These are phyloP conservation scores for Cladosporium austrohemisphaericum DNA, from an alignment of 2,329 filamentous ascomycete genomes.

Conservation along the genomic window DNA sequence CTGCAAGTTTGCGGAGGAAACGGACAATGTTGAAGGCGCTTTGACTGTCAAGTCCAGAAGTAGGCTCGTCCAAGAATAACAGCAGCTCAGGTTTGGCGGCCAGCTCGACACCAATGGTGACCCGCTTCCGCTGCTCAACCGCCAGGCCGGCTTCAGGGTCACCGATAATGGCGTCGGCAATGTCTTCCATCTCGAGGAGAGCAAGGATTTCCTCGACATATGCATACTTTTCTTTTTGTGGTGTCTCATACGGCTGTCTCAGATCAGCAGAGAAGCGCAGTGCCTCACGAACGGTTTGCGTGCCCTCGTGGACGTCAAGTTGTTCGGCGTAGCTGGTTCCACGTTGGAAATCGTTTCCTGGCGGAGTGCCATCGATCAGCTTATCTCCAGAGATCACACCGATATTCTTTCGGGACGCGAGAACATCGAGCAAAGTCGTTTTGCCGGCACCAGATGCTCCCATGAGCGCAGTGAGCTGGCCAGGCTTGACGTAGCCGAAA, in stretches of 20 bases:
- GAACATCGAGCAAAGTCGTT: constrained; percentile 76
- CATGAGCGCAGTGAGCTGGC: constrained; percentile 50
- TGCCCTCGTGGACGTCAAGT: constrained; percentile 60
- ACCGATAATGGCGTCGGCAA: constrained; percentile 64
- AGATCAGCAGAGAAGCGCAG: constrained; percentile 64
- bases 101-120: constrained; percentile 61
- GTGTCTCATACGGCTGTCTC: constrained; percentile 57
- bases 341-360: constrained; percentile 59
- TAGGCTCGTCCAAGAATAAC: constrained; percentile 76
- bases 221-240: constrained; percentile 58
- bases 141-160: constrained; percentile 57
- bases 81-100: constrained; percentile 66
- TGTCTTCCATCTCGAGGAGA: constrained; percentile 62
- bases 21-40: constrained; percentile 73
- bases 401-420: constrained; percentile 63
- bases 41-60: constrained; percentile 69
- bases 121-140: constrained; percentile 65
- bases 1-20: constrained; percentile 71
- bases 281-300: constrained; percentile 62
- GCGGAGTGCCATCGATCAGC: constrained; percentile 53
- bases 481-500: constrained; percentile 49
- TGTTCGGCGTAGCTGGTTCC: constrained; percentile 64
- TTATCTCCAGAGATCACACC: constrained; percentile 62
- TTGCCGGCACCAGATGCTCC: constrained; percentile 69
- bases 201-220: constrained; percentile 65